Base-by-base conservation (phyloP, 1,284 basidiomycete genomes). In the Leccinum variabile region DNA sequence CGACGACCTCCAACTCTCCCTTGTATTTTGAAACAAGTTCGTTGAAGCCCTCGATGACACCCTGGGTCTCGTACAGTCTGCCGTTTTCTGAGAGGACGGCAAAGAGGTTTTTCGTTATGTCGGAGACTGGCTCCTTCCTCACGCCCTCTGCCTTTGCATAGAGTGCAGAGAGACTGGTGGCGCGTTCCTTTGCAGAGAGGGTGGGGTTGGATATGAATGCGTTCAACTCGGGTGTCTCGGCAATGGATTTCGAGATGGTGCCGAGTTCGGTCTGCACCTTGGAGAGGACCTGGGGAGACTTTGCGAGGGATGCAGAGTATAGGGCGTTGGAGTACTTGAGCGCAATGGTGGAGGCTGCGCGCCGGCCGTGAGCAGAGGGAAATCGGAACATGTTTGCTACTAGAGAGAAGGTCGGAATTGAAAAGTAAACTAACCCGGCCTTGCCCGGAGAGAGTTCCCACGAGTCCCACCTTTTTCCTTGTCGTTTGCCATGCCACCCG, bases 311-410 rank as follows among this genome's bases (percentile, higher is more conserved):
- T 60, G 97, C 97, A 59, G 90, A 87, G 81, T 93, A 99, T 67
- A 93, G 86, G 32, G 97, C 97, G 64, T 92, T 91, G 66, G 97
- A 97, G 80, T 99, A 99, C 80, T 98, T 98, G 77, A 86, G 81
- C 54, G 92, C 86, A 68, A 93, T 88, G 64, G 83, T 78, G 39
- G 89, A 91, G 59, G 87, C 90, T 28, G 87, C 84, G 58, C 91
- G 88, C 65, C 84, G 72, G 63, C 81, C 81, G 46, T 77, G 77
- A 63, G 73, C 67, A 52, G 78, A 72, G 66, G 83, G 75, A 59
- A 81, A 72, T 66, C 81, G 78, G 68, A 84, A 72, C 79, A 28
- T 28, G 28, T 28, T 28, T 28, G 3, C 28, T 28, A 28, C 3
- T 28, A 28, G 28, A 28, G 28, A 28, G 28, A 28, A 28, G 28